phyloP scores from a whole-genome alignment of 805 yeast species.

The Blastobotrys chiropterorum region DNA sequence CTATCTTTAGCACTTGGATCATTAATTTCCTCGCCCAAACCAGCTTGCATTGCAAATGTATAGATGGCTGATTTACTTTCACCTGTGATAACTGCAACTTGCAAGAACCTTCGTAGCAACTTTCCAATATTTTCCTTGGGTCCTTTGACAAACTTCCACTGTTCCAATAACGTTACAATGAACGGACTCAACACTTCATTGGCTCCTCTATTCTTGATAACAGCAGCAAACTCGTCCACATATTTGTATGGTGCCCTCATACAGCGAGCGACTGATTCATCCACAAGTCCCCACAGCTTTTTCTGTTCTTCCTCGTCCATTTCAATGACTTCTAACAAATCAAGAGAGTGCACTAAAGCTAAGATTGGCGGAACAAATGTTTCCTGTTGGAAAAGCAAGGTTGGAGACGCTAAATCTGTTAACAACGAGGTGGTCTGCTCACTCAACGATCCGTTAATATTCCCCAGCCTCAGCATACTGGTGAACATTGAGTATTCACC shows the following conservation, averaged over 20 bases:
- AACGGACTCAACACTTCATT: constrained; percentile 47
- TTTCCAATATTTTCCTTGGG: constrained; percentile 25
- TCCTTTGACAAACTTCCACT: constrained; percentile 49
- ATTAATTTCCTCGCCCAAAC: not conserved
- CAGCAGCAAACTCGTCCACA: constrained; percentile 46
- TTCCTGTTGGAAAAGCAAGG: constrained; percentile 48
- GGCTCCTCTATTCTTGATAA: constrained; percentile 20
- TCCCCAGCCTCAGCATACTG: constrained; percentile 50
- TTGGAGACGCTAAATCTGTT: constrained; percentile 42
- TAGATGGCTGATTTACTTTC: constrained; percentile 34
- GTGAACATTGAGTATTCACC: constrained; percentile 58
- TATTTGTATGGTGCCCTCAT: constrained; percentile 78
- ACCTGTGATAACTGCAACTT: constrained; percentile 49
- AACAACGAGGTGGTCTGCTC: constrained; percentile 47
- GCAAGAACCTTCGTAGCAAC: constrained; percentile 49
- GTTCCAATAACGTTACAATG: constrained; percentile 56
- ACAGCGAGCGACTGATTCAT: constrained; percentile 68
- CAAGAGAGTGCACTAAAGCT: constrained; percentile 48
- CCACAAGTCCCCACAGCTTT: constrained; percentile 57
- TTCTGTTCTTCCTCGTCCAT: constrained; percentile 13
- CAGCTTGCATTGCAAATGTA: not conserved
- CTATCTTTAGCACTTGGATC: not conserved
- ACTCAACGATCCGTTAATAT: constrained; percentile 28
- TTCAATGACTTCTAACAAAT: not conserved
- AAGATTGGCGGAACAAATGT: constrained; percentile 48